Evolutionary conservation across 164 flowering plant genomes (phyloP).

Genomic region (Nelumbo lutea): DNA sequence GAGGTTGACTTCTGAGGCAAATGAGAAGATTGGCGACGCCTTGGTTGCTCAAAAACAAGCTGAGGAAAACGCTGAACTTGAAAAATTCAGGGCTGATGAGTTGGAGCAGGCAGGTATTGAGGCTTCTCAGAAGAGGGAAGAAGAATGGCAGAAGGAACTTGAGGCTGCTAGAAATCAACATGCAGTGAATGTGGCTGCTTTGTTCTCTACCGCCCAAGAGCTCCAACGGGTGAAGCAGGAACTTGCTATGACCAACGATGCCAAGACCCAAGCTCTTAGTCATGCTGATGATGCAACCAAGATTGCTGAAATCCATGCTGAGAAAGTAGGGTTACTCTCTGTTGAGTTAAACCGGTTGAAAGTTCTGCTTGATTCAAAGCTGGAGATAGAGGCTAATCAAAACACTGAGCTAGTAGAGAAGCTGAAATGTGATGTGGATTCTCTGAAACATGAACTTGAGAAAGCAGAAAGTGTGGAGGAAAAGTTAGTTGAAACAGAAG

Average conservation of each 20-base stretch:
- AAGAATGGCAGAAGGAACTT: slow-evolving; percentile 69
- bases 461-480: slow-evolving; percentile 29
- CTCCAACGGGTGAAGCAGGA: slow-evolving; percentile 68
- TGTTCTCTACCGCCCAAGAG: slow-evolving; percentile 65
- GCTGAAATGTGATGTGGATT: slow-evolving; percentile 53
- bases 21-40: slow-evolving; percentile 74
- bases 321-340: slow-evolving; percentile 63
- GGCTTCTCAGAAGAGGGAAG: slow-evolving; percentile 69
- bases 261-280: slow-evolving; percentile 69
- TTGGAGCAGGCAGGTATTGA: slow-evolving; percentile 83
- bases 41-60: slow-evolving; percentile 80
- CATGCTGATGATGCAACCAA: slow-evolving; percentile 89
- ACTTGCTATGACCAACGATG: slow-evolving; percentile 60
- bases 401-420: slow-evolving; percentile 31
- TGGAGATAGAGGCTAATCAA: slow-evolving; percentile 42
- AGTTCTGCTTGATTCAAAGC: slow-evolving; percentile 55
- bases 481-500: slow-evolving; percentile 41
- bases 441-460: slow-evolving; percentile 39
- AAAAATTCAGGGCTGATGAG: slow-evolving; percentile 86
- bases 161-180: slow-evolving; percentile 70
- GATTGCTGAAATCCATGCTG: slow-evolving; percentile 75
- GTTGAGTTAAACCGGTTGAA: slow-evolving; percentile 61
- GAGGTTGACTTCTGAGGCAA: slow-evolving; percentile 63
- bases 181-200: slow-evolving; percentile 64
- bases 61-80: slow-evolving; percentile 79